phyloP scores from a whole-genome alignment of 1,284 basidiomycete genomes.

The Chiua sp. region DNA sequence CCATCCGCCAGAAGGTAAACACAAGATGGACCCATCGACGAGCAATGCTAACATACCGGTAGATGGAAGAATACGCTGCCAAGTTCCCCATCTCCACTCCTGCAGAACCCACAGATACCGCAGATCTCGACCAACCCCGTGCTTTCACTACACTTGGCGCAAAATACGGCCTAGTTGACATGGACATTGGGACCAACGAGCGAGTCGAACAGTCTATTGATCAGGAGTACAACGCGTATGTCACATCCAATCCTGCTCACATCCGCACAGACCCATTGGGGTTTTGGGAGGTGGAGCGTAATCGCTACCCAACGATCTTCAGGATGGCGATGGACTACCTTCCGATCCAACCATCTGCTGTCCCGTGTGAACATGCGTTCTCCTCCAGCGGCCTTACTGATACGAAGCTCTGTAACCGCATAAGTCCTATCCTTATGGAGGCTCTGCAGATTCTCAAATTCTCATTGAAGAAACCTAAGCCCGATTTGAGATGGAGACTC shows the following conservation, averaged over 20 bases:
- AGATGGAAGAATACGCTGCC: too few relatives aligned
- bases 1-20: too few relatives aligned
- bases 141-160: too few relatives aligned
- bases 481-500: too few relatives aligned
- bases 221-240: neutral
- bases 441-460: neutral
- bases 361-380: neutral
- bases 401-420: neutral
- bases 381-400: neutral
- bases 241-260: neutral
- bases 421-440: neutral
- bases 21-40: too few relatives aligned
- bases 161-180: neutral
- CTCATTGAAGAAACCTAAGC: too few relatives aligned
- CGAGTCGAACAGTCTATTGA: neutral
- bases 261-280: neutral
- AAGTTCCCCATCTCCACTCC: too few relatives aligned
- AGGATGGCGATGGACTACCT: neutral
- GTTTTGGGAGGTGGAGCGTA: neutral
- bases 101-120: too few relatives aligned
- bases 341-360: neutral
- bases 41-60: too few relatives aligned
- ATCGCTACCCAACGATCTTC: neutral
- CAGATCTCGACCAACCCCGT: too few relatives aligned
- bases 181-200: neutral